These are phyloP conservation scores for Actinomortierella ambigua DNA, from an alignment of 371 early-diverging fungal species.

Conservation along the genomic window DNA sequence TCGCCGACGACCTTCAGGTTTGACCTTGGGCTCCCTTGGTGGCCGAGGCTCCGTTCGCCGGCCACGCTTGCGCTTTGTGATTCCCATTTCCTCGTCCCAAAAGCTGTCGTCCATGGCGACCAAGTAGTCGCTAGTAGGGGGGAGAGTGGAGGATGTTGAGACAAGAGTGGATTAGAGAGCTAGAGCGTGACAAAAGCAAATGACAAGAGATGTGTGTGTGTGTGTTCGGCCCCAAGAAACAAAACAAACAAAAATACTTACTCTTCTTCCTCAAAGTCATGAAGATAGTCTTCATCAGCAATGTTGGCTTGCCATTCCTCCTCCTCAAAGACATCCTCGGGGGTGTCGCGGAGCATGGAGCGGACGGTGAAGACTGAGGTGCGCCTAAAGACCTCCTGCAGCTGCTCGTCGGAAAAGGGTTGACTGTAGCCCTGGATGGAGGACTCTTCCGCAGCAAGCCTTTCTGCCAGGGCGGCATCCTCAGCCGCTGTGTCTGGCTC, in stretches of 20 bases:
- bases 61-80: slow-evolving; percentile 27
- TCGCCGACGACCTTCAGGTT: slow-evolving; percentile 37
- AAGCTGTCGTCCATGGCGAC: slow-evolving; percentile 80
- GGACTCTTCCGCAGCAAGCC: slow-evolving; percentile 7
- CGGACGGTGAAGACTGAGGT: slow-evolving; percentile 89
- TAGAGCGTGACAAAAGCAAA: too few relatives aligned
- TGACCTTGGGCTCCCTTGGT: slow-evolving; percentile 32
- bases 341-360: slow-evolving; percentile 63
- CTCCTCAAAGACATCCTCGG: slow-evolving; percentile 73
- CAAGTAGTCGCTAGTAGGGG: slow-evolving; percentile 75
- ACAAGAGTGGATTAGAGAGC: too few relatives aligned
- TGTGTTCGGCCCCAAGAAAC: background rate
- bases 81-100: slow-evolving; percentile 74
- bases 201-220: too few relatives aligned
- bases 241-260: slow-evolving; percentile 40
- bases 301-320: slow-evolving; percentile 80
- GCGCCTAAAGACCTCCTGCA: slow-evolving; percentile 87
- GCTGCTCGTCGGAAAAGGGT: slow-evolving; percentile 76
- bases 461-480: slow-evolving; percentile 14
- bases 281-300: slow-evolving; percentile 61
- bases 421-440: slow-evolving; percentile 1
- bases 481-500: background rate
- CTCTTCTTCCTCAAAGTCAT: slow-evolving; percentile 85
- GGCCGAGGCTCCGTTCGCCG: slow-evolving; percentile 43
- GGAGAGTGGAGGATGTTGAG: too few relatives aligned